These are phyloP conservation scores for Penstemon davidsonii DNA, from an alignment of 257 asterid species.

Conservation along the genomic window DNA sequence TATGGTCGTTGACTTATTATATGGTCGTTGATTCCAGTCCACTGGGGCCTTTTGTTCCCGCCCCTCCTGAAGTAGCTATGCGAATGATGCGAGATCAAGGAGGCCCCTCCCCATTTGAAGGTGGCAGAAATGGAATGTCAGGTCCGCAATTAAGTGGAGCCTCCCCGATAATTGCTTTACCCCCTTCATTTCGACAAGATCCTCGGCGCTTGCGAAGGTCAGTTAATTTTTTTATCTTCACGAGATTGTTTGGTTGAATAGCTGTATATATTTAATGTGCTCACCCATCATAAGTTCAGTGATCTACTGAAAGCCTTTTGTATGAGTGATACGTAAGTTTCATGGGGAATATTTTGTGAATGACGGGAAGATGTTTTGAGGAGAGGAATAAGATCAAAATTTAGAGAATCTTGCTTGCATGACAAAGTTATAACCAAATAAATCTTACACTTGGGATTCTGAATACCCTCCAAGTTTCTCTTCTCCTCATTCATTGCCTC, in stretches of 20 bases:
- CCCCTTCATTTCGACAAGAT: slow-evolving; percentile 80
- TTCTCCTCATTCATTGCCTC: too few species aligned
- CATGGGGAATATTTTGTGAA: background rate
- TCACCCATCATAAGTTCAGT: background rate
- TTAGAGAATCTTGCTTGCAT: background rate
- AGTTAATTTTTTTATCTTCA: slow-evolving; percentile 2
- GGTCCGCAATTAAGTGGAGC: slow-evolving; percentile 66
- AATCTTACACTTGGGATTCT: background rate
- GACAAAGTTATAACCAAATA: background rate
- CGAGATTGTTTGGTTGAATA: background rate
- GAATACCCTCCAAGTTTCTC: background rate
- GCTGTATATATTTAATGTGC: background rate
- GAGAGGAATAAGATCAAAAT: background rate
- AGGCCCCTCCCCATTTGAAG: slow-evolving; percentile 87
- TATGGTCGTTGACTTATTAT: slow-evolving; percentile 12
- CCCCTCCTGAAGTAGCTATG: slow-evolving; percentile 99
- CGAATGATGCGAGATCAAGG: slow-evolving; percentile 93
- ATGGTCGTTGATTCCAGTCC: slow-evolving; percentile 57
- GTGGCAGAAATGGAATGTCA: slow-evolving; percentile 73
- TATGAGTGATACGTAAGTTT: slow-evolving; percentile 5
- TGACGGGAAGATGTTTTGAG: background rate
- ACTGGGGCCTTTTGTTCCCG: slow-evolving; percentile 94
- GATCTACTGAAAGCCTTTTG: slow-evolving; percentile 2
- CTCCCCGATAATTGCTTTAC: slow-evolving; percentile 76
- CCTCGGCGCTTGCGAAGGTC: slow-evolving; percentile 94